Percentiles rank a stretch among this genome's conserved stretches.
phyloP scores from a whole-genome alignment of 768 basidiomycete species.

The Phaeotremella fagi region DNA sequence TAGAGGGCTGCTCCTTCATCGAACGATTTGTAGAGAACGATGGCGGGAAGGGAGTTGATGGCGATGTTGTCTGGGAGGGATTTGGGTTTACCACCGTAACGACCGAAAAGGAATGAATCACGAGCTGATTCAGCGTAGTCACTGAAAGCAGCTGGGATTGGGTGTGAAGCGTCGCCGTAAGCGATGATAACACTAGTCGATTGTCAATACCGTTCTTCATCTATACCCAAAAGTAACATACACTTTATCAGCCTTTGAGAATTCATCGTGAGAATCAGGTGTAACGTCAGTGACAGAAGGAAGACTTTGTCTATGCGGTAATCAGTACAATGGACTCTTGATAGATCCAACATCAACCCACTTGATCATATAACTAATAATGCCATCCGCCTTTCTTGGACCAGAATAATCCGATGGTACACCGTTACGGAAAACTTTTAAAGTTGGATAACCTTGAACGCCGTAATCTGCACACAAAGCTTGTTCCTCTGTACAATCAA shows the following conservation, averaged over 20 bases:
- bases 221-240: too few relatives aligned
- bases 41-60: constrained; percentile 70
- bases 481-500: constrained; percentile 91
- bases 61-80: constrained; percentile 54
- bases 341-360: neutral
- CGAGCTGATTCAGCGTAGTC: constrained; percentile 79
- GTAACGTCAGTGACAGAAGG: constrained; percentile 87
- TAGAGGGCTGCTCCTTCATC: constrained; percentile 65
- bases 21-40: constrained; percentile 87
- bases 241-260: constrained; percentile 82
- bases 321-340: constrained; percentile 18
- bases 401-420: constrained; percentile 74
- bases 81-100: constrained; percentile 63
- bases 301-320: constrained; percentile 68
- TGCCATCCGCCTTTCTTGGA: constrained; percentile 90
- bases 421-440: constrained; percentile 89
- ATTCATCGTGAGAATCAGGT: constrained; percentile 69
- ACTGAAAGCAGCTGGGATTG: constrained; percentile 70
- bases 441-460: constrained; percentile 85
- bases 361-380: constrained; percentile 87
- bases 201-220: too few relatives aligned
- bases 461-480: constrained; percentile 85
- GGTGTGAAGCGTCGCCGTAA: constrained; percentile 70
- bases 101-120: constrained; percentile 89
- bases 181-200: constrained; percentile 74